phyloP scores from a whole-genome alignment of 306 rosid species.

The Boehmeria nivea region DNA sequence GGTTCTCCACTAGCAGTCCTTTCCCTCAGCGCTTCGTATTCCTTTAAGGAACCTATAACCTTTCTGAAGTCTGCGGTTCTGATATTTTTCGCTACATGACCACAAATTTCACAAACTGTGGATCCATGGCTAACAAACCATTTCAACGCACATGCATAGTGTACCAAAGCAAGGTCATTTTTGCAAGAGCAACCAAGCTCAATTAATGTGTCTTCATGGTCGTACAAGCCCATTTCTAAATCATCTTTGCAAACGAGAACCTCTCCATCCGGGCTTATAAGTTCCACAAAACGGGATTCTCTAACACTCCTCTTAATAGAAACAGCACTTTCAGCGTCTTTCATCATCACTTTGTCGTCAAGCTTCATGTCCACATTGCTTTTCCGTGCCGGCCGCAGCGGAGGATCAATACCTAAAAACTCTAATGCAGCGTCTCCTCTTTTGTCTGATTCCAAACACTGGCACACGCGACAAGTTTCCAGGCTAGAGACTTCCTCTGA shows the following conservation, averaged over 20 bases:
- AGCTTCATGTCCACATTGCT: conserved; percentile 30
- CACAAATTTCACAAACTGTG: conserved; percentile 88
- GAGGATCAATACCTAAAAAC: conserved; percentile 53
- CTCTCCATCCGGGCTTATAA: conserved; percentile 91
- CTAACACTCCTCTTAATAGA: conserved; percentile 33
- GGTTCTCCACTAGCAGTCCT: conserved; percentile 76
- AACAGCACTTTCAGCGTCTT: conserved; percentile 18
- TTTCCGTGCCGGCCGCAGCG: conserved; percentile 33
- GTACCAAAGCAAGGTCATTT: conserved; percentile 87
- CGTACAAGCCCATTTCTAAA: conserved; percentile 69
- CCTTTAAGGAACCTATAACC: conserved; percentile 70
- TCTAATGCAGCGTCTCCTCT: conserved; percentile 73
- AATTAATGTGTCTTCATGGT: conserved; percentile 45
- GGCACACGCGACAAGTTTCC: conserved; percentile 89
- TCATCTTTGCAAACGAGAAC: conserved; percentile 69
- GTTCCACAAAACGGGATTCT: conserved; percentile 48
- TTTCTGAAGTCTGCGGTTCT: conserved; percentile 59
- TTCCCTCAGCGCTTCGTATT: conserved; percentile 80
- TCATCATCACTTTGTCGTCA: conserved; percentile 21
- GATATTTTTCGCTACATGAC: conserved; percentile 67
- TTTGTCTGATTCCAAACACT: conserved; percentile 81
- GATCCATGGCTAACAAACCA: conserved; percentile 98
- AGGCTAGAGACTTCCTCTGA: conserved; percentile 50
- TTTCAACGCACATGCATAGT: conserved; percentile 91
- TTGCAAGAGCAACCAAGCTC: conserved; percentile 98